phyloP scores from a whole-genome alignment of 1,139 yeast genomes.

The Debaryomyces sp. region DNA sequence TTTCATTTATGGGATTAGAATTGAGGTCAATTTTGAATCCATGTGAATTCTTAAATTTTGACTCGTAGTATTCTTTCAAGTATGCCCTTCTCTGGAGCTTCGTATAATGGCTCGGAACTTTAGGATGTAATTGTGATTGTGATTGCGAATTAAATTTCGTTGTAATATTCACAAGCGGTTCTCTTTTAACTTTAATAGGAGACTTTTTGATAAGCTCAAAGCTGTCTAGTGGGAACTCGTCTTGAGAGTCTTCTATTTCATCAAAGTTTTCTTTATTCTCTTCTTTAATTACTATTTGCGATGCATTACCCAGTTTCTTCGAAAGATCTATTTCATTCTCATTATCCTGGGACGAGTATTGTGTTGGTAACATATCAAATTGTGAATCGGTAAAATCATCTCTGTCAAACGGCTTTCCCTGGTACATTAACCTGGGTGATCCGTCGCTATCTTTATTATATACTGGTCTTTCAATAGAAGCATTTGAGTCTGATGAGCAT shows the following conservation, averaged over 20 bases:
- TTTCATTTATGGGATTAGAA: conserved; percentile 29
- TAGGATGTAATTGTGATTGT: conserved; percentile 5
- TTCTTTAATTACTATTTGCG: background rate
- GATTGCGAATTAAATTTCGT: conserved; percentile 6
- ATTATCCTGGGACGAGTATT: conserved; percentile 16
- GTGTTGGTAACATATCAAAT: conserved; percentile 17
- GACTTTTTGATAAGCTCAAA: conserved; percentile 2
- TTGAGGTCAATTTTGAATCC: conserved; percentile 27
- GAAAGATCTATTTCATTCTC: conserved; percentile 9
- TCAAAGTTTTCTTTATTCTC: conserved; percentile 13
- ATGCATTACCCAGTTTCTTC: conserved; percentile 4
- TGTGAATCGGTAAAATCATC: conserved; percentile 9
- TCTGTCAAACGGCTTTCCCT: conserved; percentile 4
- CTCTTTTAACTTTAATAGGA: background rate
- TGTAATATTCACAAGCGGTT: conserved; percentile 11
- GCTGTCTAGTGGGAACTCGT: conserved; percentile 12
- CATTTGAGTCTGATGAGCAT: conserved; percentile 11
- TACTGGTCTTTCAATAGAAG: conserved; percentile 1
- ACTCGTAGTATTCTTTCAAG: conserved; percentile 26
- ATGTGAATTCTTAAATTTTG: conserved; percentile 22
- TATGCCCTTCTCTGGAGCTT: conserved; percentile 34
- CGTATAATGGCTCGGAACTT: conserved; percentile 13
- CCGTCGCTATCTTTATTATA: background rate
- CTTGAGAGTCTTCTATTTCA: conserved; percentile 23
- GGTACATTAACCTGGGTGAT: conserved; percentile 1